Base-by-base conservation (phyloP, 345 rosid species). In the Trapa incisa region DNA sequence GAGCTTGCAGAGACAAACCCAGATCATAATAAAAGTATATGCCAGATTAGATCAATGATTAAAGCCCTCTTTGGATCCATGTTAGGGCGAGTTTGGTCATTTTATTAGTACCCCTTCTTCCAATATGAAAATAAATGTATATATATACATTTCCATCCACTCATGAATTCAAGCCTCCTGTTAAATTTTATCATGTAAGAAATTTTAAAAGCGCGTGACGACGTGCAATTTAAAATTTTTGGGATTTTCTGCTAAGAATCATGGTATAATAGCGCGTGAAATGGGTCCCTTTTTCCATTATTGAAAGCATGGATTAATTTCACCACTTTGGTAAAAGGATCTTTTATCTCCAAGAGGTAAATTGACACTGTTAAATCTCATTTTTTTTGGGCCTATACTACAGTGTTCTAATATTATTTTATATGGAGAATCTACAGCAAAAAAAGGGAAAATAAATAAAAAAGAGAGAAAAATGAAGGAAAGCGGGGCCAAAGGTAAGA, bases 21-120 rank as follows among this genome's bases (percentile, higher is more conserved):
- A 52, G 72, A 69, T 69, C 66, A 50, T 8, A 64, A 61, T 61
- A 60, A 48, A 22, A 64, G 60, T 61, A 29, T 61, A 37, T n/a
- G 66, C 48, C 54, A 69, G 54, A 60, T 61, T 11, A 64, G 58
- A 0, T 61, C 71, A 69, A 69, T 69, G 71, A 69, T 69, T 61
- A 69, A 69, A 22, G 16, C 33, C 58, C 45, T 47, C 61, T 42
- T 69, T 47, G 57, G 66, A 58, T 61, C 57, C 71, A 69, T 61
- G 71, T 61, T 45, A 69, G 66, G 56, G 65, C 54, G 47, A 69
- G 42, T 47, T 41, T 57, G 42, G 69, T 67, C 69, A 52, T 48
- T n/a, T 0, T 14, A 35, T 10, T 3, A 41, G 4, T 2, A 58
- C 1, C 38, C 63, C 32, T 58, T 38, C 63, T 32, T 32, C 38